Percentiles rank a stretch among this genome's conserved stretches.
Evolutionary conservation across 192 early-diverging fungal genomes (phyloP).

Genomic region (Rhizoclosmatium globosum): DNA sequence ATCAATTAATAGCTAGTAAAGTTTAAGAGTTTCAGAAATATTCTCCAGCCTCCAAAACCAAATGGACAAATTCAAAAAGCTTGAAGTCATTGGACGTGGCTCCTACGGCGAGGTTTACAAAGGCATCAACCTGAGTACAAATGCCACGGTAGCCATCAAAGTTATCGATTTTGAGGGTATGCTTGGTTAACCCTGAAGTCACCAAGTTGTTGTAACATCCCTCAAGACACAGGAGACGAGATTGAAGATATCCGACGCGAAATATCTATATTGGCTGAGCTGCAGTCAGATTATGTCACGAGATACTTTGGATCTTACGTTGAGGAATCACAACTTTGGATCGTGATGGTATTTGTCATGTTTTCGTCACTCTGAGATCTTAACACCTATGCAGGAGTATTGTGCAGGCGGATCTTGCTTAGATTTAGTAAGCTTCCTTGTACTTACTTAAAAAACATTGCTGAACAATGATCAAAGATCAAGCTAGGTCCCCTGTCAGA

Average conservation of each 20-base stretch:
- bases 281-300: slow-evolving; percentile 43
- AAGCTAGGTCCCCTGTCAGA: slow-evolving; percentile 85
- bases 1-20: too few species aligned
- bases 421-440: slow-evolving; percentile 70
- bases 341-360: slow-evolving; percentile 73
- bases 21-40: too few species aligned
- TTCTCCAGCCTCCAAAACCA: not conserved
- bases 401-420: slow-evolving; percentile 94
- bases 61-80: slow-evolving; percentile 22
- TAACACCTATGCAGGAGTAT: slow-evolving; percentile 64
- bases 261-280: slow-evolving; percentile 92
- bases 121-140: slow-evolving; percentile 72
- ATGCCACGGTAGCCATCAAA: slow-evolving; percentile 91
- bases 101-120: slow-evolving; percentile 45
- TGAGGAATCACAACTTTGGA: slow-evolving; percentile 93
- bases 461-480: slow-evolving; percentile 65
- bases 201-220: not conserved
- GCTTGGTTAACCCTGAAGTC: not conserved
- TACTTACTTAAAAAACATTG: not conserved
- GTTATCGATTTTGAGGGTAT: slow-evolving; percentile 91
- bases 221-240: slow-evolving; percentile 87
- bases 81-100: slow-evolving; percentile 28
- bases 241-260: slow-evolving; percentile 99
- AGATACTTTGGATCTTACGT: slow-evolving; percentile 60
- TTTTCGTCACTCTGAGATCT: not conserved